phyloP scores from a whole-genome alignment of 495 filamentous ascomycete species.

The Pseudoneurospora amorphoporcata region DNA sequence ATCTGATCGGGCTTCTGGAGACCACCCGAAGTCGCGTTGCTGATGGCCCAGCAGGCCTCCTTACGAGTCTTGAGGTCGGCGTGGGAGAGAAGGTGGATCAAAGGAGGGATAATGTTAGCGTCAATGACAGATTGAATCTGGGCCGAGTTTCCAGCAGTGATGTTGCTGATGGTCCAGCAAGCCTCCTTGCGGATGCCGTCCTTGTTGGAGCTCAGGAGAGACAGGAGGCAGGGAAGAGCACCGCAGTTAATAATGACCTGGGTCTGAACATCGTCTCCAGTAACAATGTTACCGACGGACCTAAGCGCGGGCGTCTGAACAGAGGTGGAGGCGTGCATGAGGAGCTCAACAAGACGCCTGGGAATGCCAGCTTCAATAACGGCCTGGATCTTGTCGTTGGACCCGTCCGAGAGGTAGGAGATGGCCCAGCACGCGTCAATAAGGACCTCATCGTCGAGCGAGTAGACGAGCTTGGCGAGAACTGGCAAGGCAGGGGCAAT shows the following conservation, averaged over 20 bases:
- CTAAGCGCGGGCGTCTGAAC: conserved; percentile 96
- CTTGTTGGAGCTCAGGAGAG: conserved; percentile 89
- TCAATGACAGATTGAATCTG: conserved; percentile 98
- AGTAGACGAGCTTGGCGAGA: conserved; percentile 94
- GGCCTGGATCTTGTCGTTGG: conserved; percentile 99
- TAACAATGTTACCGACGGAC: conserved; percentile 98
- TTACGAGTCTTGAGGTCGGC: conserved; percentile 99
- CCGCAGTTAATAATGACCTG: conserved; percentile 99
- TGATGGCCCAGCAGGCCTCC: conserved; percentile 99
- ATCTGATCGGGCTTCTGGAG: conserved; percentile 99
- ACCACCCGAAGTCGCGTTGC: conserved; percentile 94
- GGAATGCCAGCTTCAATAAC: conserved; percentile 98
- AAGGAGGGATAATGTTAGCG: conserved; percentile 88
- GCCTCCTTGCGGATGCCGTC: conserved; percentile 99
- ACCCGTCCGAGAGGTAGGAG: conserved; percentile 96
- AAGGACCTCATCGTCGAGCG: conserved; percentile 93
- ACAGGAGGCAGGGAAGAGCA: conserved; percentile 79
- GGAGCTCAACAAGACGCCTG: conserved; percentile 88
- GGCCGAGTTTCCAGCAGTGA: conserved; percentile 94
- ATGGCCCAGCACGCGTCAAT: conserved; percentile 99
- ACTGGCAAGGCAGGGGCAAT: conserved; percentile 95
- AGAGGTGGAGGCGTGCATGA: conserved; percentile 98
- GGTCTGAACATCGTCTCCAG: conserved; percentile 96
- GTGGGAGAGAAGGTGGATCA: conserved; percentile 90
- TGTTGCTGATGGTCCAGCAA: conserved; percentile 99